phyloP scores from a whole-genome alignment of 805 yeast species.

The Yarrowia keelungensis region DNA sequence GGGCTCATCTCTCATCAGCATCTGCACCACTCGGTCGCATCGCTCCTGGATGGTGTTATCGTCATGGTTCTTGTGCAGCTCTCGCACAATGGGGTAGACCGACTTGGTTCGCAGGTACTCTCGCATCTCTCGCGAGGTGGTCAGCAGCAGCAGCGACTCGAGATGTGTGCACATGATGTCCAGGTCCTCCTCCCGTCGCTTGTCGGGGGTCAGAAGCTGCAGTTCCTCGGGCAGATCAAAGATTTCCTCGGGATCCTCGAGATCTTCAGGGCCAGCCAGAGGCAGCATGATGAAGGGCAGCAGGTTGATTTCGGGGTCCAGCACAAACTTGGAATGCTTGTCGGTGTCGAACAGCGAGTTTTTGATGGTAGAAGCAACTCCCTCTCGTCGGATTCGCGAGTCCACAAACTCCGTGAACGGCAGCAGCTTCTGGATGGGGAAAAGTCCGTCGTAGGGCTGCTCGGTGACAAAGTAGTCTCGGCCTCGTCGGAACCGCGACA shows the following conservation, averaged over 20 bases:
- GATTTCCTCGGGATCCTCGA: slow-evolving; percentile 78
- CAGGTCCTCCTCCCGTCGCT: slow-evolving; percentile 73
- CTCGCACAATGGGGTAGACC: slow-evolving; percentile 86
- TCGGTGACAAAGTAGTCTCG: slow-evolving; percentile 76
- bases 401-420: slow-evolving; percentile 79
- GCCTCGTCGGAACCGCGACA: slow-evolving; percentile 67
- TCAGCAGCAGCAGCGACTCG: slow-evolving; percentile 78
- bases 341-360: slow-evolving; percentile 84
- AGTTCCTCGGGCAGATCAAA: slow-evolving; percentile 88
- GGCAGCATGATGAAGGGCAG: slow-evolving; percentile 85
- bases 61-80: slow-evolving; percentile 66
- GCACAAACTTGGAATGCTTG: slow-evolving; percentile 65
- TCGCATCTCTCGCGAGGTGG: slow-evolving; percentile 76
- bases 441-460: slow-evolving; percentile 75
- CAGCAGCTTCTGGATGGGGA: slow-evolving; percentile 80
- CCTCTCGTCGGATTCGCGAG: slow-evolving; percentile 81
- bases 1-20: slow-evolving; percentile 91
- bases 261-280: slow-evolving; percentile 75
- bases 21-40: slow-evolving; percentile 85
- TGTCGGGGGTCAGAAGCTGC: slow-evolving; percentile 77
- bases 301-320: slow-evolving; percentile 69
- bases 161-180: slow-evolving; percentile 72
- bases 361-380: slow-evolving; percentile 91
- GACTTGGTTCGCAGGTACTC: slow-evolving; percentile 79
- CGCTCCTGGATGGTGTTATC: slow-evolving; percentile 64